Base-by-base conservation (phyloP, 106 monocot genomes). In the Dioscorea alata region DNA sequence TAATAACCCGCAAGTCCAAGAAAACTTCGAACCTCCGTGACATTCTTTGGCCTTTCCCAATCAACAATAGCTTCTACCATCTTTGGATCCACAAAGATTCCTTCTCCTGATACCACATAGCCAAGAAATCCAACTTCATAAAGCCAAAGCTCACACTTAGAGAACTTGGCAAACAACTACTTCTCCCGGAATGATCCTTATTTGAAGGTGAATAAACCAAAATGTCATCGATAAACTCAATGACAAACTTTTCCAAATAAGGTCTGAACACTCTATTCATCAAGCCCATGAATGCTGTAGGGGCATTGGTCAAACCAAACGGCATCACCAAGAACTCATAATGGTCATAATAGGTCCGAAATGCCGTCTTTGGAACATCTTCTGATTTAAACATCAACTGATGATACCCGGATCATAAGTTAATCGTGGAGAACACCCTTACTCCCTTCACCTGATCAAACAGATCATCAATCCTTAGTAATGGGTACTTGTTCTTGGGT, bases 401-500 rank as follows among this genome's bases (percentile, higher is more conserved):
- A 18, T 67, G 24, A 12, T 52, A 67, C 5, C 52, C 25, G 0
- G 25, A 67, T 14, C 24, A 0, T 0, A 67, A 31, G 15, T 67
- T 4, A 16, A 67, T 31, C 28, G 1, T 28, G 28, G 28, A 28
- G 28, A 28, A 51, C 1, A 28, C 6, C 2, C 16, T 2, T 12
- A 16, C 48, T 16, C 65, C 22, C 9, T 66, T 0, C 5, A 67
- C 2, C 13, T 67, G 51, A 18, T 76, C 69, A 42, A 76, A 53
- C 2, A 76, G 9, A 16, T 76, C 63, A 23, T 69, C 63, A 15
- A 69, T 69, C 1, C 51, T 4, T 35, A 61, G 61, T 0, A 62
- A 19, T 17, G 61, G 63, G 17, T 69, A 76, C 4, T 56, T 50
- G 20, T 76, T 69, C 63, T 69, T 62, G 0, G 69, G 76, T 76